phyloP scores from a whole-genome alignment of 2,329 filamentous ascomycete genomes.

The Pseudogymnoascus sp. region DNA sequence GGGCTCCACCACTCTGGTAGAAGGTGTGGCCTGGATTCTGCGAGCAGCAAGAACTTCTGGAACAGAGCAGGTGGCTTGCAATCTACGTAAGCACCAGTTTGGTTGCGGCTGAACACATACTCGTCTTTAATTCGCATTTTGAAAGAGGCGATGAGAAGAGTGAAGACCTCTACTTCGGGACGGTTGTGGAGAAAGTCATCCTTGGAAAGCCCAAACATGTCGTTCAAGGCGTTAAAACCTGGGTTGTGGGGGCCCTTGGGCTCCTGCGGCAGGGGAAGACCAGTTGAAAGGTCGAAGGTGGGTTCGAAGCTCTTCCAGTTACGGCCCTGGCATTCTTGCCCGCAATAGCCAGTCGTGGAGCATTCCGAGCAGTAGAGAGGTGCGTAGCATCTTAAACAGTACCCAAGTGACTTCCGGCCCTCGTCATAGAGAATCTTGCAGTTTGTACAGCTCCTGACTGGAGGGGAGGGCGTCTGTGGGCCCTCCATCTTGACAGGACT shows the following conservation, averaged over 20 bases:
- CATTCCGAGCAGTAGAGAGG: slow-evolving; percentile 23
- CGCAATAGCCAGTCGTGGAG: slow-evolving; percentile 22
- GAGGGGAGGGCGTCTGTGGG: neutral
- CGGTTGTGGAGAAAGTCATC: slow-evolving; percentile 12
- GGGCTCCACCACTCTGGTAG: slow-evolving; percentile 15
- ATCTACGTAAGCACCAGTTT: slow-evolving; percentile 12
- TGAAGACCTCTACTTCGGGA: slow-evolving; percentile 13
- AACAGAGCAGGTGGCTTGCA: slow-evolving; percentile 13
- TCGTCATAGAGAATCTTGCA: neutral
- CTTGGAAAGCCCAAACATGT: slow-evolving; percentile 13
- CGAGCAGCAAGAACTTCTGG: slow-evolving; percentile 15
- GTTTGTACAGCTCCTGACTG: neutral
- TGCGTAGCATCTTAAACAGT: slow-evolving; percentile 20
- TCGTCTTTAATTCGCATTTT: slow-evolving; percentile 18
- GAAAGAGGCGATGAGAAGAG: slow-evolving; percentile 16
- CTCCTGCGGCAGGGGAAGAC: neutral
- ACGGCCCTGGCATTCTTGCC: slow-evolving; percentile 20
- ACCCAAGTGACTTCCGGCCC: slow-evolving; percentile 11
- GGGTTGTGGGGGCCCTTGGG: neutral
- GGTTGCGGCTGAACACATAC: slow-evolving; percentile 10
- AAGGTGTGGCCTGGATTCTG: slow-evolving; percentile 12
- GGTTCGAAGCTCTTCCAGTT: slow-evolving; percentile 24
- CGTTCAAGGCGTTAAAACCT: neutral
- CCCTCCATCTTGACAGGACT: neutral
- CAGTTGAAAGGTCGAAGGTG: slow-evolving; percentile 24